Conservation (phyloP, 768 basidiomycete genomes). For the Suillus fuscotomentosus region DNA sequence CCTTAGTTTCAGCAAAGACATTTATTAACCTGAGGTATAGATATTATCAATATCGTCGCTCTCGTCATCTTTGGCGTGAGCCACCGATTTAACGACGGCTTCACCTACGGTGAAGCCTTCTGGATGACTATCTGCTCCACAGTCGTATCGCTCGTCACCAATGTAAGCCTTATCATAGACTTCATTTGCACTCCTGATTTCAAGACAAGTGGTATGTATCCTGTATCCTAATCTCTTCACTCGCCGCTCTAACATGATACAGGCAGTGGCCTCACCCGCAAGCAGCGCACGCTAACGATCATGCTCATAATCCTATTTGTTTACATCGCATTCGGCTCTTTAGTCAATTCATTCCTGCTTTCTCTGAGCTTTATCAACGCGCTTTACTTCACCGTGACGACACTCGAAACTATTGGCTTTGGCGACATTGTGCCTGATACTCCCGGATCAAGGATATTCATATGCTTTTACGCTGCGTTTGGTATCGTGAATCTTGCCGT, state of each 20-base stretch:
- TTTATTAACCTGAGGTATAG: conserved; percentile 32
- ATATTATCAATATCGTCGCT: conserved; percentile 63
- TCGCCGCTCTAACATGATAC: not conserved
- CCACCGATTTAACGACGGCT: conserved; percentile 61
- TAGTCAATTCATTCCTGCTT: conserved; percentile 51
- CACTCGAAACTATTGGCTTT: conserved; percentile 74
- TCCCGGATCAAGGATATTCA: conserved; percentile 55
- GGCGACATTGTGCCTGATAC: conserved; percentile 67
- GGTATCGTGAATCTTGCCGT: conserved; percentile 67
- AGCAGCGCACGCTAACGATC: conserved; percentile 78
- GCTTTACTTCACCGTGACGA: conserved; percentile 74
- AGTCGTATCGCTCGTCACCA: conserved; percentile 60
- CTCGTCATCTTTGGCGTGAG: conserved; percentile 62
- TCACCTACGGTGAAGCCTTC: conserved; percentile 67
- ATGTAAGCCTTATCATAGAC: conserved; percentile 66
- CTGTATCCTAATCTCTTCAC: not conserved
- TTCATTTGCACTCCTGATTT: conserved; percentile 60
- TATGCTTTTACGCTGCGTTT: conserved; percentile 53
- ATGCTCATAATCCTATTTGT: conserved; percentile 71
- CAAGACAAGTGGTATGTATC: conserved; percentile 47
- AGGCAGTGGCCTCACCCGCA: conserved; percentile 81
- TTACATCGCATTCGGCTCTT: conserved; percentile 73
- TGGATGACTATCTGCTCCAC: conserved; percentile 83
- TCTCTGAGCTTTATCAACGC: conserved; percentile 65
- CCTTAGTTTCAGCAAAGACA: not conserved